These are phyloP conservation scores for Penicillium lividum DNA, from an alignment of 495 filamentous ascomycete species.

Conservation along the genomic window DNA sequence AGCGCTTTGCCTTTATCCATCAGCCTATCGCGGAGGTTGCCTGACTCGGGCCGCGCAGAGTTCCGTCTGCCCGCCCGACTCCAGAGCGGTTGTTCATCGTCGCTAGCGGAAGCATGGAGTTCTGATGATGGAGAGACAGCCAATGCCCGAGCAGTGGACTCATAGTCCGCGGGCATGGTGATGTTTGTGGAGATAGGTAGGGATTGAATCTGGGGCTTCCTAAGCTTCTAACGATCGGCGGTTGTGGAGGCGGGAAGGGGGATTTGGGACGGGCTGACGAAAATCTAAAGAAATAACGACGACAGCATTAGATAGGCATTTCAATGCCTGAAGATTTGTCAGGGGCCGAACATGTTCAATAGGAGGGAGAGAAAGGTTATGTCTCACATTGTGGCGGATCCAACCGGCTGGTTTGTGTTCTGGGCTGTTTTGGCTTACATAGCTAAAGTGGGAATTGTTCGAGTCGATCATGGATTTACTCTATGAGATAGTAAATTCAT, in stretches of 20 bases:
- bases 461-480: slow-evolving; percentile 4
- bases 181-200: slow-evolving; percentile 12
- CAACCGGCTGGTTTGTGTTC: neutral
- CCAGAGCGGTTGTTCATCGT: slow-evolving; percentile 47
- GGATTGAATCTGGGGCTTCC: slow-evolving; percentile 9
- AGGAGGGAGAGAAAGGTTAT: neutral
- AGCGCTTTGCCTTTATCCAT: slow-evolving; percentile 38
- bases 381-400: slow-evolving; percentile 10
- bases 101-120: slow-evolving; percentile 27
- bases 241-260: slow-evolving; percentile 7
- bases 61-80: slow-evolving; percentile 39
- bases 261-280: neutral
- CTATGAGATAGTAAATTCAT: too few relatives aligned
- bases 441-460: slow-evolving; percentile 1
- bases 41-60: slow-evolving; percentile 27
- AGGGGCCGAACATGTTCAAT: slow-evolving; percentile 1
- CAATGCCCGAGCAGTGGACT: slow-evolving; percentile 64
- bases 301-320: neutral
- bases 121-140: slow-evolving; percentile 58
- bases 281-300: neutral
- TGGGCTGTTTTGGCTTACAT: neutral
- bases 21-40: slow-evolving; percentile 46
- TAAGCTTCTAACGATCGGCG: slow-evolving; percentile 13
- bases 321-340: neutral
- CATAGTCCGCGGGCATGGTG: slow-evolving; percentile 59